Percentiles rank a stretch among this genome's conserved stretches.
phyloP scores from a whole-genome alignment of 495 filamentous ascomycete genomes.

The Neurospora sp. region DNA sequence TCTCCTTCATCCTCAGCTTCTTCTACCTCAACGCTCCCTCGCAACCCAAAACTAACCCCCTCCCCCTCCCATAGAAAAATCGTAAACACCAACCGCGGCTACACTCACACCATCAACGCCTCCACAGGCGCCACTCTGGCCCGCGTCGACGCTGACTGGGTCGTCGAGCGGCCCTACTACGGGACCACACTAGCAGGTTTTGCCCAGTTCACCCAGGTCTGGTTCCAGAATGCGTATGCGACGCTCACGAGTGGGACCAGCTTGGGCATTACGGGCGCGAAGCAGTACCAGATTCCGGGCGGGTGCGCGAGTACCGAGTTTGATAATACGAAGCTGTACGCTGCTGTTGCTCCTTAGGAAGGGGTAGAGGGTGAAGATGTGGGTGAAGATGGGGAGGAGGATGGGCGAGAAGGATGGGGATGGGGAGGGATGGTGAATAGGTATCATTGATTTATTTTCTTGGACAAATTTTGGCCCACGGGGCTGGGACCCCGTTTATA shows the following conservation, averaged over 20 bases:
- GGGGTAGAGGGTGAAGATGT: not conserved
- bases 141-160: slow-evolving; percentile 21
- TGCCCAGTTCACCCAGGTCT: slow-evolving; percentile 17
- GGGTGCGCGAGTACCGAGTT: slow-evolving; percentile 13
- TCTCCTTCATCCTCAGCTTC: too few species aligned
- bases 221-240: slow-evolving; percentile 19
- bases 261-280: slow-evolving; percentile 16
- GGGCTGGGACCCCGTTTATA: not conserved
- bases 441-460: too few species aligned
- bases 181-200: slow-evolving; percentile 13
- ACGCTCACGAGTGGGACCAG: not conserved
- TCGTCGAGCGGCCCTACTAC: slow-evolving; percentile 20
- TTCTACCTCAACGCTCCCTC: too few species aligned
- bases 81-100: slow-evolving; percentile 10
- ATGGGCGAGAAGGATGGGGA: not conserved
- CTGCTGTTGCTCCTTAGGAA: not conserved
- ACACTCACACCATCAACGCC: slow-evolving; percentile 8
- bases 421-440: too few species aligned
- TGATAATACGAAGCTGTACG: slow-evolving; percentile 1
- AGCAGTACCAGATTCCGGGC: slow-evolving; percentile 17
- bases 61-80: slow-evolving; percentile 6
- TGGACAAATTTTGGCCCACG: not conserved
- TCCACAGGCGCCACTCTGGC: slow-evolving; percentile 6
- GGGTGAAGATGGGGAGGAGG: too few species aligned
- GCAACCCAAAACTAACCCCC: not conserved